Evolutionary conservation across 371 early-diverging fungal species (phyloP).

Genomic region (Rhizomucor pusillus): DNA sequence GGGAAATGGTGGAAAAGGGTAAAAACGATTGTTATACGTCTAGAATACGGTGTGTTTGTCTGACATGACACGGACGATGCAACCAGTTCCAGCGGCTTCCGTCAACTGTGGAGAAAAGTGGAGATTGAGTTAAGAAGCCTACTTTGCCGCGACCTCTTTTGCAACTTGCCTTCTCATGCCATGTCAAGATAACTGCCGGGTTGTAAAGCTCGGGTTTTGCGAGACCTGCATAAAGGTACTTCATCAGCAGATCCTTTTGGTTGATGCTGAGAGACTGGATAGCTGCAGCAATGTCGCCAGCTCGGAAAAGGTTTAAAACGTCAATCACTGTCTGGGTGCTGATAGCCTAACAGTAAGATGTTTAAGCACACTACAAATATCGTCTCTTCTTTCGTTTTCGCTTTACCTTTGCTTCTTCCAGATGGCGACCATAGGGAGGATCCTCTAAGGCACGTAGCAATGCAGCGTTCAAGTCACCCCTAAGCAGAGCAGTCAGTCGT

Average conservation of each 20-base stretch:
- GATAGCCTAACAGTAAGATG: slow-evolving; percentile 41
- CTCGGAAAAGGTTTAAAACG: slow-evolving; percentile 67
- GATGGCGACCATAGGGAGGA: slow-evolving; percentile 80
- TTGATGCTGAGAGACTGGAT: slow-evolving; percentile 58
- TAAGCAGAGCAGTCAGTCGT: slow-evolving; percentile 19
- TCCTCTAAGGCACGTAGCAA: slow-evolving; percentile 68
- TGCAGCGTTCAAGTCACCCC: slow-evolving; percentile 70
- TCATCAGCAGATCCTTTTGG: slow-evolving; percentile 81
- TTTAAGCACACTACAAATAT: not conserved
- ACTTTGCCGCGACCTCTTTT: not conserved
- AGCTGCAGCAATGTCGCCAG: slow-evolving; percentile 63
- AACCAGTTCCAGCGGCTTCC: slow-evolving; percentile 83
- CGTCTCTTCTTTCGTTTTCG: not conserved
- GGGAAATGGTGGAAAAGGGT: no score
- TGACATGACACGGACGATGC: slow-evolving; percentile 87
- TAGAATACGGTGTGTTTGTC: slow-evolving; percentile 75
- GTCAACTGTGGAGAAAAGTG: slow-evolving; percentile 52
- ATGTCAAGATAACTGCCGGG: slow-evolving; percentile 75
- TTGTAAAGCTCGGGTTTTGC: slow-evolving; percentile 84
- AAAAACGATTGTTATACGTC: not conserved
- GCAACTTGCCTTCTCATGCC: slow-evolving; percentile 86
- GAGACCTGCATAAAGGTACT: slow-evolving; percentile 90
- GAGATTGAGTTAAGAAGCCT: not conserved
- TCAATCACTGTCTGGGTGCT: slow-evolving; percentile 80
- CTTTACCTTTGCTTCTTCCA: slow-evolving; percentile 72